Base-by-base conservation (phyloP, 768 basidiomycete species). In the Hemileccinum rubropunctum region DNA sequence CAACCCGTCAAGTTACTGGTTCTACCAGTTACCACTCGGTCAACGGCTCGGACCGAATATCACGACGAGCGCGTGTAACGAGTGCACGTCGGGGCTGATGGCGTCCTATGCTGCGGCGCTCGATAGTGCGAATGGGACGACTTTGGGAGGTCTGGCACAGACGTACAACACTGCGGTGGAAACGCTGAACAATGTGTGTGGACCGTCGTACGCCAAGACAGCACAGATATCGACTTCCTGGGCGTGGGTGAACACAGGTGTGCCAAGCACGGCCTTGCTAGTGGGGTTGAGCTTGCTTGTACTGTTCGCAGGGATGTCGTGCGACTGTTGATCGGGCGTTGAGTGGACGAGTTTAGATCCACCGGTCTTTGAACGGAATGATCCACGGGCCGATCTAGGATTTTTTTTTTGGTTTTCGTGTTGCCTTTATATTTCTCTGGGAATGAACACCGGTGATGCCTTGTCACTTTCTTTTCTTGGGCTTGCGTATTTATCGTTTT, bases 11-110 rank as follows among this genome's bases (percentile, higher is more conserved):
- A 87, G 88, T 62, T 65, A 82, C n/a, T 89, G 83, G 72, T 80
- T 82, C 64, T 93, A 88, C 71, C 66, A 73, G 32, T 74, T 92
- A 11, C 83, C 84, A 3, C 75, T 84, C 11, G 88, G 84, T 12
- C 68, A 73, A 20, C 48, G 58, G 11, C 69, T 89, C 1, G 82
- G 84, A 6, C 71, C 75, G 4, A 49, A 47, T 49, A 67, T 68
- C 18, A 73, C 78, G 14, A 66, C 58, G 15, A 77, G 76, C 15
- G 74, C 79, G 14, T 92, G 90, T 63, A 84, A 81, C 3, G 50
- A 74, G 5, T 92, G 90, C 65, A 80, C 80, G 18, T 76, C 80
- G 64, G 74, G 65, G 53, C 52, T 88, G 10, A 76, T 92, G 77
- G 64, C 61, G 15, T 57, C 73, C 32, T 91, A 84, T 61, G 73